Conservation (phyloP, 768 basidiomycete genomes). For the Kwoniella bestiolae region DNA sequence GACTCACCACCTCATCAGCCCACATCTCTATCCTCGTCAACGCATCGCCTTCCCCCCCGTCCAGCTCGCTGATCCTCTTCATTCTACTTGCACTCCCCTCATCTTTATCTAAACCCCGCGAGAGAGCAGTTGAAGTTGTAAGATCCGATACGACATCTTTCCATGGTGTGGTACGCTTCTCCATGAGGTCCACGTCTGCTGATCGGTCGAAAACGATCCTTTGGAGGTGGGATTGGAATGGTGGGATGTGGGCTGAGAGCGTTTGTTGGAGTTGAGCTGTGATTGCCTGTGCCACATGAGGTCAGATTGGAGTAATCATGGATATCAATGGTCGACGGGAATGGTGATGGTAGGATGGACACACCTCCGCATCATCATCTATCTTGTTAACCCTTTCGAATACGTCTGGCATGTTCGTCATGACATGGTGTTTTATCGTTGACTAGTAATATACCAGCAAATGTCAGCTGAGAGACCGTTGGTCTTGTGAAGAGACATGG, state of each 20-base stretch:
- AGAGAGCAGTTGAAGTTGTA: background rate
- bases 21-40: slow-evolving; percentile 37
- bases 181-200: slow-evolving; percentile 38
- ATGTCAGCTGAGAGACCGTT: background rate
- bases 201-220: slow-evolving; percentile 21
- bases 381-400: slow-evolving; percentile 28
- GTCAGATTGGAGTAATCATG: background rate
- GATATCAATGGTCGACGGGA: background rate
- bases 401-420: slow-evolving; percentile 29
- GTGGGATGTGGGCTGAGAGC: slow-evolving; percentile 18
- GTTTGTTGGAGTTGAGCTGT: slow-evolving; percentile 26
- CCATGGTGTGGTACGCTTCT: slow-evolving; percentile 38
- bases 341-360: background rate
- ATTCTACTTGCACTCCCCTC: background rate
- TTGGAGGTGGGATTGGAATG: slow-evolving; percentile 20
- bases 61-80: slow-evolving; percentile 9
- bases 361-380: slow-evolving; percentile 42
- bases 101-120: background rate
- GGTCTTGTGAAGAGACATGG: background rate
- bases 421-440: slow-evolving; percentile 43
- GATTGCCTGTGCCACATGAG: slow-evolving; percentile 19
- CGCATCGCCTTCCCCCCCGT: slow-evolving; percentile 10
- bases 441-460: slow-evolving; percentile 12
- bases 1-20: slow-evolving; percentile 41
- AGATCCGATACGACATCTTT: slow-evolving; percentile 15